Evolutionary conservation across 169 alveolate genomes (phyloP).

Genomic region (Plasmodium knowlesi): DNA sequence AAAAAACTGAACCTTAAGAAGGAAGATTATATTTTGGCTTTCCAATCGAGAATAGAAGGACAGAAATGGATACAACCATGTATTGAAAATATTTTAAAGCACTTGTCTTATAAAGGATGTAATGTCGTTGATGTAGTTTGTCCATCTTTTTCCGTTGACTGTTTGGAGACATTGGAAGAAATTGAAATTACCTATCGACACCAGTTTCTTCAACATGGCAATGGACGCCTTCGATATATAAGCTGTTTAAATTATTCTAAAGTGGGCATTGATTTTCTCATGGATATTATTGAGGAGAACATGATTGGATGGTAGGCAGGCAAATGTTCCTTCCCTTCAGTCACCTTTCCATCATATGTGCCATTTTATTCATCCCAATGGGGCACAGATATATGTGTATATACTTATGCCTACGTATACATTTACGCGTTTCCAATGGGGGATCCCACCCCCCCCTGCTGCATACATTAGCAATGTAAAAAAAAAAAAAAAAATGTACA

Average conservation of each 20-base stretch:
- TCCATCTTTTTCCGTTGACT: slow-evolving; percentile 71
- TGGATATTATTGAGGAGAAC: slow-evolving; percentile 49
- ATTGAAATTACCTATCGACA: slow-evolving; percentile 31
- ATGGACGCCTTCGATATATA: slow-evolving; percentile 46
- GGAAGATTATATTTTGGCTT: slow-evolving; percentile 50
- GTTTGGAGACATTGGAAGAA: slow-evolving; percentile 67
- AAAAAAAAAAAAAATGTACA: background rate
- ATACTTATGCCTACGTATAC: background rate
- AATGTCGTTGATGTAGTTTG: slow-evolving; percentile 34
- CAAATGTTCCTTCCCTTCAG: background rate
- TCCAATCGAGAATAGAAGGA: slow-evolving; percentile 62
- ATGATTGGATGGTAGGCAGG: slow-evolving; percentile 28
- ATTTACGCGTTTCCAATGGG: background rate
- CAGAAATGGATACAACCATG: slow-evolving; percentile 56
- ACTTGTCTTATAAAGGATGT: slow-evolving; percentile 23
- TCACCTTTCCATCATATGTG: background rate
- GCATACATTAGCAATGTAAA: background rate
- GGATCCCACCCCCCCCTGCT: background rate
- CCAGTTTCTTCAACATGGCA: slow-evolving; percentile 25
- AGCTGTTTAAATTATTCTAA: slow-evolving; percentile 60
- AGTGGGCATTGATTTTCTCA: slow-evolving; percentile 41
- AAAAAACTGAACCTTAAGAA: slow-evolving; percentile 33
- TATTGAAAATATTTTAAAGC: slow-evolving; percentile 46
- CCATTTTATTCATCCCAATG: background rate
- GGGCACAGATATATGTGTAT: background rate